phyloP scores from a whole-genome alignment of 2,329 filamentous ascomycete genomes.

The Colletotrichum nymphaeae region DNA sequence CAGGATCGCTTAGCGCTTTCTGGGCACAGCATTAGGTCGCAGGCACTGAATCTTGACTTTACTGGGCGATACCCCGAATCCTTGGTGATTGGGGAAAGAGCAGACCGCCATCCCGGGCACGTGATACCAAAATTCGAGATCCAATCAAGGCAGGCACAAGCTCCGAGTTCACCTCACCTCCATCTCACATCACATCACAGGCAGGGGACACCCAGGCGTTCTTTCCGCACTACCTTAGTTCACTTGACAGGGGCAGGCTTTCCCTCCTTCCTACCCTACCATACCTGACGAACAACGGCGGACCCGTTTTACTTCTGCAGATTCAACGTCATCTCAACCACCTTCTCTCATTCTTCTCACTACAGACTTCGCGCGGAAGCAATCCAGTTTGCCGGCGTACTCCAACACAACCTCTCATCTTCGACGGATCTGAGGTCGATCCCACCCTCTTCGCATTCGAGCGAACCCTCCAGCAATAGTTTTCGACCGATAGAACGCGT shows the following conservation, averaged over 20 bases:
- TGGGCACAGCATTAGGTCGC: constrained; percentile 13
- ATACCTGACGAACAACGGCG: neutral
- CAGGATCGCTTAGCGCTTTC: constrained; percentile 1
- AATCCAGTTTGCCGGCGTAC: neutral
- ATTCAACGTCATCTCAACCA: constrained; percentile 21
- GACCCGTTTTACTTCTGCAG: constrained; percentile 21
- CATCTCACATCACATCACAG: neutral
- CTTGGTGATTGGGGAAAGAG: neutral
- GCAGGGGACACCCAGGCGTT: constrained; percentile 1
- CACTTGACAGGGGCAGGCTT: neutral
- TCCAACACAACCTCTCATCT: neutral
- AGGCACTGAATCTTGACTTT: constrained; percentile 17
- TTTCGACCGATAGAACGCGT: neutral
- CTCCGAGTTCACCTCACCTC: neutral
- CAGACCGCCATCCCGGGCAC: neutral
- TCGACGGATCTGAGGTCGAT: neutral
- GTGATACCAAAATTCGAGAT: neutral
- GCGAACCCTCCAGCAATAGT: neutral
- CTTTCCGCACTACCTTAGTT: neutral
- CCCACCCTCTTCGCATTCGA: neutral
- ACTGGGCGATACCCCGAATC: constrained; percentile 4
- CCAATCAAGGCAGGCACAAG: neutral
- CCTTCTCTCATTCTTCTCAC: neutral
- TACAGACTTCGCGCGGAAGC: neutral
- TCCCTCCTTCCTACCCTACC: too few species aligned